A percentile compares a stretch with the other conserved stretches of the same genome.
phyloP scores from a whole-genome alignment of 768 basidiomycete species.

The Pleurotus citrinopileatus region DNA sequence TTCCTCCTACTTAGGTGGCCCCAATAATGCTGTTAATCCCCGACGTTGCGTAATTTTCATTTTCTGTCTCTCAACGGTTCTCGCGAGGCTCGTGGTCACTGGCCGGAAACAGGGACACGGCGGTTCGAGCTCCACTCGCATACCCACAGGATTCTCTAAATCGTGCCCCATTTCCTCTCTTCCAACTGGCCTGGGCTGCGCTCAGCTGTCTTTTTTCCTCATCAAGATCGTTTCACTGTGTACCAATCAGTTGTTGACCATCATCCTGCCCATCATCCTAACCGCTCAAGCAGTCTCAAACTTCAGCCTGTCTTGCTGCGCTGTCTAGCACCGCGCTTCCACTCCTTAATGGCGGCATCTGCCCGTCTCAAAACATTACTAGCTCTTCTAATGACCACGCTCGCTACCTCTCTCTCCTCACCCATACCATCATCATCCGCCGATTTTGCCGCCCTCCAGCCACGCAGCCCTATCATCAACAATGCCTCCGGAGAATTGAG shows the following conservation, averaged over 20 bases:
- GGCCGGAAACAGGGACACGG: background rate
- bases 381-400: slow-evolving; percentile 16
- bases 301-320: background rate
- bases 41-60: background rate
- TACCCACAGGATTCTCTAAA: background rate
- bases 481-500: slow-evolving; percentile 35
- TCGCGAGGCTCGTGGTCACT: background rate
- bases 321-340: slow-evolving; percentile 2
- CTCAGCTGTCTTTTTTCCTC: background rate
- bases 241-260: background rate
- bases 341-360: slow-evolving; percentile 8
- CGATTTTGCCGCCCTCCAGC: slow-evolving; percentile 1
- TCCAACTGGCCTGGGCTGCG: slow-evolving; percentile 4
- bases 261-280: background rate
- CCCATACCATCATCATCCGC: background rate
- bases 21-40: background rate
- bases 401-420: slow-evolving; percentile 58
- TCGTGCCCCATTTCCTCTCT: slow-evolving; percentile 12
- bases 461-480: slow-evolving; percentile 16
- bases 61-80: background rate
- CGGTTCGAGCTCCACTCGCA: background rate
- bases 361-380: slow-evolving; percentile 1
- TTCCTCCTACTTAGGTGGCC: background rate
- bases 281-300: background rate
- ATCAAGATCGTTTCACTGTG: background rate